Base-by-base conservation (phyloP, 2,329 filamentous ascomycete genomes). In the Metarhizium robertsii region DNA sequence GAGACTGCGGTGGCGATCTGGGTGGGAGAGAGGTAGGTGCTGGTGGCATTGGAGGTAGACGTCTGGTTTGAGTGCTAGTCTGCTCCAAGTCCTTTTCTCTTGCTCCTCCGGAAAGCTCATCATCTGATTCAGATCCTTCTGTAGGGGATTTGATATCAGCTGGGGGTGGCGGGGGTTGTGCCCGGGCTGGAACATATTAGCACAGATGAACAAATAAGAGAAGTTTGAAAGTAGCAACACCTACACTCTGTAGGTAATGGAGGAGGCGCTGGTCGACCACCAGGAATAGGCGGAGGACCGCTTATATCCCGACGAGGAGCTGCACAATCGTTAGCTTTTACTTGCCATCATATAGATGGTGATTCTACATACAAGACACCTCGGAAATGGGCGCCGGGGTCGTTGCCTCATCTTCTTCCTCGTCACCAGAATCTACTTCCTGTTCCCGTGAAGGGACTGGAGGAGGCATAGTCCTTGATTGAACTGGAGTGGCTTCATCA, bases 91-190 rank as follows among this genome's bases (percentile, higher is more conserved):
- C 62, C 60, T 78, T 69, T 52, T 75, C 71, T 61, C 71, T 68
- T 63, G 78, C 66, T 65, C 71, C 70, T 53, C 76, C 75, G 10
- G 87, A 90, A 63, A 91, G 74, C 69, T 96, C 92, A 67, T 96
- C 92, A 63, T 95, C 92, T 47, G 92, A 94, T 67, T 88, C 89
- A 1, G 90, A 95, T 34, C 90, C 91, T 58, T 87, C 80, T 56
- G 85, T 90, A 49, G 84, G 85, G 45, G 88, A 88, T 50, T 79
- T 76, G 16, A 81, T 66, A 47, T 75, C 74, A 40, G 78, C 73
- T 43, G 80, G 73, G 52, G 80, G 76, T 45, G 75, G 75, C 38
- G 75, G 75, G 51, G 81, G 81, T 2, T 78, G 75, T 49, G 86
- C 83, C 51, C 86, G 87, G 63, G 81, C 87, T 90, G 63, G 10